Conservation (phyloP, 2,329 filamentous ascomycete genomes). For the Talaromyces sp. region DNA sequence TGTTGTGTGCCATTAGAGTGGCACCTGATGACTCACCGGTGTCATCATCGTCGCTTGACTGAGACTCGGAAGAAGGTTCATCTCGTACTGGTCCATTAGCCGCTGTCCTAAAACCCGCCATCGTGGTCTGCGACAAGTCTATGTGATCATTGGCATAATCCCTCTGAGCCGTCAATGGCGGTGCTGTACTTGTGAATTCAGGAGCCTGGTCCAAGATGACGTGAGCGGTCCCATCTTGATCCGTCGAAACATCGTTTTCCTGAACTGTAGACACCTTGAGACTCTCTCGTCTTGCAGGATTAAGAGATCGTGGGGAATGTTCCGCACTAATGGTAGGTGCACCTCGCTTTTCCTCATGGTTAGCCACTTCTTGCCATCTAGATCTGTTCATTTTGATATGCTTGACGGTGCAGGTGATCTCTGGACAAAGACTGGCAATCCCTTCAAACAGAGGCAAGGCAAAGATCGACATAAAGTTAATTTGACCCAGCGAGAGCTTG, state of each 20-base stretch:
- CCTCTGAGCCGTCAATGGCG: constrained; percentile 6
- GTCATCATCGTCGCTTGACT: constrained; percentile 5
- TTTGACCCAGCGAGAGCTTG: constrained; percentile 81
- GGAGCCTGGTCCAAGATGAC: constrained; percentile 17
- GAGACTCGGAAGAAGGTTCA: constrained; percentile 1
- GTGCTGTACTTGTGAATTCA: not conserved
- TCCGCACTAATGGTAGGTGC: constrained; percentile 22
- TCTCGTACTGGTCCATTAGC: not conserved
- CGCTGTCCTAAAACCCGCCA: constrained; percentile 13
- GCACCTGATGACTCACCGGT: constrained; percentile 16
- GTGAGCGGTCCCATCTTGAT: constrained; percentile 1
- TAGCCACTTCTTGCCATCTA: constrained; percentile 57
- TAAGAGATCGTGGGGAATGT: constrained; percentile 38
- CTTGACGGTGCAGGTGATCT: constrained; percentile 77
- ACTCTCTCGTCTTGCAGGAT: constrained; percentile 27
- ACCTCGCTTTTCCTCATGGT: constrained; percentile 28
- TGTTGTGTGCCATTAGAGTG: constrained; percentile 5
- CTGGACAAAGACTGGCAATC: constrained; percentile 80
- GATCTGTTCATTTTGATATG: constrained; percentile 76
- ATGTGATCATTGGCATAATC: constrained; percentile 12
- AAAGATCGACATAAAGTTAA: constrained; percentile 96
- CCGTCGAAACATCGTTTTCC: constrained; percentile 8
- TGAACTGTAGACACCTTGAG: constrained; percentile 22
- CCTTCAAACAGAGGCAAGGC: constrained; percentile 88
- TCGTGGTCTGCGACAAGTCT: constrained; percentile 15